Percentiles rank a stretch among this genome's conserved stretches.
These are phyloP conservation scores for Mucor irregularis DNA, from an alignment of 371 early-diverging fungal species.

Conservation along the genomic window DNA sequence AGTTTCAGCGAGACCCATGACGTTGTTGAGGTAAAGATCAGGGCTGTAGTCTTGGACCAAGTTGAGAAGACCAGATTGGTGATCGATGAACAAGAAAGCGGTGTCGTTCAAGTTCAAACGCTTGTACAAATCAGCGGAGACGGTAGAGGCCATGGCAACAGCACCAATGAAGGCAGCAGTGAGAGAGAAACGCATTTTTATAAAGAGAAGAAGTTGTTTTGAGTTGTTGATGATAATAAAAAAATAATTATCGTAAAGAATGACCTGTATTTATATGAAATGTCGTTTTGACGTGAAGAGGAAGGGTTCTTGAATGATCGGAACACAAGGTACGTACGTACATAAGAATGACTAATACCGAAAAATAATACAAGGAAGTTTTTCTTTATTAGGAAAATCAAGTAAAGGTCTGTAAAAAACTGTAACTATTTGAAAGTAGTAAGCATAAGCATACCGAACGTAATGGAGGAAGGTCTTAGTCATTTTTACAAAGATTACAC, in stretches of 20 bases:
- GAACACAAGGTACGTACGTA: no score
- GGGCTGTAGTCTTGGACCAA: constrained; percentile 25
- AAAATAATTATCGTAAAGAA: neutral
- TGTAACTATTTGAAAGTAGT: no score
- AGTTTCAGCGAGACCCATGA: constrained; percentile 32
- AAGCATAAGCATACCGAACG: no score
- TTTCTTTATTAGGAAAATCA: no score
- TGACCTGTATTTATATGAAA: neutral
- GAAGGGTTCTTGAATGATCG: no score
- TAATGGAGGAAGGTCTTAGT: no score
- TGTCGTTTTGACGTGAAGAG: no score
- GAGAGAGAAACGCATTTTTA: constrained; percentile 20
- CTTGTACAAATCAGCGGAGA: constrained; percentile 23
- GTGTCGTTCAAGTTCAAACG: constrained; percentile 21
- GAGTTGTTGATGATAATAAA: neutral
- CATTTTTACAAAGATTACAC: no score
- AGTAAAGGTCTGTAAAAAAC: no score
- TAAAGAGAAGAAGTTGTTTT: neutral
- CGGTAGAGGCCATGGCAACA: constrained; percentile 13
- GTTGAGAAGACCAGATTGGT: constrained; percentile 31
- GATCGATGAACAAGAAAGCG: constrained; percentile 30
- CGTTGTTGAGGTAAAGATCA: constrained; percentile 22
- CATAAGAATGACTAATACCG: no score
- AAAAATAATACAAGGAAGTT: no score
- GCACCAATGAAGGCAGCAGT: constrained; percentile 19